Percentiles rank a stretch among this genome's conserved stretches.
These are phyloP conservation scores for Gymnopilus junonius DNA, from an alignment of 768 basidiomycete species.

Conservation along the genomic window DNA sequence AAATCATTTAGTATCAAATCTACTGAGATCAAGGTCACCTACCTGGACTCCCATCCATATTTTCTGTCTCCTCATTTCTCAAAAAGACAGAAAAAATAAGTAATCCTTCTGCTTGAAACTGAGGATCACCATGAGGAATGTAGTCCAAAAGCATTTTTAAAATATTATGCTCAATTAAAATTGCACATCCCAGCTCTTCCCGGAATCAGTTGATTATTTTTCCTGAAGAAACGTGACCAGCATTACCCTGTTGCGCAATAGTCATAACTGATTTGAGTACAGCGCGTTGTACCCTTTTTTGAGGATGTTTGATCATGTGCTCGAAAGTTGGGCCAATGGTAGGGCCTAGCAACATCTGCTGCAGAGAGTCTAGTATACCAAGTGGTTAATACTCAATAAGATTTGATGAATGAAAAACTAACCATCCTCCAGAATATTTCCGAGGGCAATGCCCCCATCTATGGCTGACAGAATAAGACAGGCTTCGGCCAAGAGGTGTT, in stretches of 20 bases:
- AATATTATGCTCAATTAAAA: constrained; percentile 14
- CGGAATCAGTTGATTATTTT: background rate
- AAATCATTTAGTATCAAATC: background rate
- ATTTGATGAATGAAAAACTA: background rate
- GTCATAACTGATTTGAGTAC: constrained; percentile 9
- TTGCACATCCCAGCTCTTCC: constrained; percentile 1
- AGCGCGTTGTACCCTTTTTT: constrained; percentile 13
- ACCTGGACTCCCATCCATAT: background rate
- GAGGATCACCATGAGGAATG: constrained; percentile 13
- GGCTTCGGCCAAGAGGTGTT: constrained; percentile 8
- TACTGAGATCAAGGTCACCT: background rate
- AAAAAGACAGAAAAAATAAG: constrained; percentile 7
- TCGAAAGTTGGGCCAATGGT: constrained; percentile 7
- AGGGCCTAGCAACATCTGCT: constrained; percentile 8
- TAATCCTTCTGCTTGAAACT: constrained; percentile 14
- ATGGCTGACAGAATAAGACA: constrained; percentile 11
- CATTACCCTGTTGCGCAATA: constrained; percentile 2
- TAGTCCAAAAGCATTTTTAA: constrained; percentile 7
- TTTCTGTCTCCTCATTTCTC: background rate
- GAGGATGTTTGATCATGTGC: constrained; percentile 13
- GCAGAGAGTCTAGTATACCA: background rate
- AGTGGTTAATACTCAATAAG: background rate
- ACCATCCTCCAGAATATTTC: constrained; percentile 3
- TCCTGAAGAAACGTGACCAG: background rate
- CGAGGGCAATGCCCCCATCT: constrained; percentile 9